Conservation (phyloP, 495 filamentous ascomycete genomes). For the Evernia prunastri region DNA sequence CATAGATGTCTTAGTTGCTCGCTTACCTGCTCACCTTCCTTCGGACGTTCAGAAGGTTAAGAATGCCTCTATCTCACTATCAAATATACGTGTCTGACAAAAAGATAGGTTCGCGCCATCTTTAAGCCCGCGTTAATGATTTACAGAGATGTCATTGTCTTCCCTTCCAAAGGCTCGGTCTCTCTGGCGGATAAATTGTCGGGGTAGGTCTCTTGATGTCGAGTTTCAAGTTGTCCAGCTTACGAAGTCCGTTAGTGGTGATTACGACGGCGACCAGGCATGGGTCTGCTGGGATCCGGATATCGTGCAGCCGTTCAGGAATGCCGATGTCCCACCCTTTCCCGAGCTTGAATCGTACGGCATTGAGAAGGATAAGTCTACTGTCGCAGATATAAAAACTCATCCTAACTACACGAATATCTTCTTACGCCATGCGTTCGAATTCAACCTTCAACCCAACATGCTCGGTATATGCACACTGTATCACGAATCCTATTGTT, state of each 20-base stretch:
- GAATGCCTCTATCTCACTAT: not conserved
- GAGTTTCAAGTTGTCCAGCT: not conserved
- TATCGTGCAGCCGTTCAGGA: constrained; percentile 68
- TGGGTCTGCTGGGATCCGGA: constrained; percentile 86
- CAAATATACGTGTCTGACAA: not conserved
- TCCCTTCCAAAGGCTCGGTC: constrained; percentile 61
- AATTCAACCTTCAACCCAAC: constrained; percentile 58
- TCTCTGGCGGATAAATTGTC: constrained; percentile 76
- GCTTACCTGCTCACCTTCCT: constrained; percentile 69
- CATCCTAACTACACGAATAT: constrained; percentile 32
- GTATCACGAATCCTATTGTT: constrained; percentile 66
- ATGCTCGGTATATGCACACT: constrained; percentile 69
- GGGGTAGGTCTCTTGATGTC: constrained; percentile 29
- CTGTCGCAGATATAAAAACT: constrained; percentile 40
- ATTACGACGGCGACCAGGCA: constrained; percentile 88
- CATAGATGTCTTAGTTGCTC: constrained; percentile 77
- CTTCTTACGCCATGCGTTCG: constrained; percentile 51
- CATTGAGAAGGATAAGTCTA: constrained; percentile 51
- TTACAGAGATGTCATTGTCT: constrained; percentile 84
- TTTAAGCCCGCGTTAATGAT: constrained; percentile 62
- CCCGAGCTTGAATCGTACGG: constrained; percentile 49
- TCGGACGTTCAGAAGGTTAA: constrained; percentile 75
- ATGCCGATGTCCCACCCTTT: constrained; percentile 54
- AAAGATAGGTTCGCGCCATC: constrained; percentile 42
- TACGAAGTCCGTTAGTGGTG: constrained; percentile 48